These are phyloP conservation scores for Xylaria nigripes DNA, from an alignment of 495 filamentous ascomycete genomes.

Conservation along the genomic window DNA sequence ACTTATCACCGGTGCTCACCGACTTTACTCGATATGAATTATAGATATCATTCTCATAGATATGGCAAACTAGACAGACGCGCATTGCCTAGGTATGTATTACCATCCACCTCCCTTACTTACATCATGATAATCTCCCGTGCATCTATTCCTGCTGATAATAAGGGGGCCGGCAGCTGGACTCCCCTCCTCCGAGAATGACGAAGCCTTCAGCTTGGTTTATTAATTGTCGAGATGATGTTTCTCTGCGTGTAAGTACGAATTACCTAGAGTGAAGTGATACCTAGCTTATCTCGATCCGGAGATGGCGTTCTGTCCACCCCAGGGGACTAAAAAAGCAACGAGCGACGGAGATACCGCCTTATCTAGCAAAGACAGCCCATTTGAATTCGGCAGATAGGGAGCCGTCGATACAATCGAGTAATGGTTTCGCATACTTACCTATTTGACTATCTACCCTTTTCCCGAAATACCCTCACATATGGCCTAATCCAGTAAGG, in stretches of 20 bases:
- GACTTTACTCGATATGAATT: too few relatives aligned
- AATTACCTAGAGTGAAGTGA: too few relatives aligned
- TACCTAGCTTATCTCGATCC: not conserved
- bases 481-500: constrained; percentile 7
- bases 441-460: too few relatives aligned
- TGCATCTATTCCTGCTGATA: too few relatives aligned
- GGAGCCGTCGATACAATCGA: constrained; percentile 9
- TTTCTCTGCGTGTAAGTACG: not conserved
- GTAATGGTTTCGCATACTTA: constrained; percentile 2
- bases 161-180: too few relatives aligned
- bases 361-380: not conserved
- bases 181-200: too few relatives aligned
- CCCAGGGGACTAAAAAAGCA: not conserved
- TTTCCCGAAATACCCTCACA: constrained; percentile 7
- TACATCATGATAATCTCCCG: too few relatives aligned
- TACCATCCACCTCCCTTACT: not conserved
- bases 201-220: not conserved
- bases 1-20: constrained; percentile 1
- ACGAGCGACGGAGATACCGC: not conserved
- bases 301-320: not conserved
- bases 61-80: too few relatives aligned
- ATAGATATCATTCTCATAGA: too few relatives aligned
- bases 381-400: too few relatives aligned
- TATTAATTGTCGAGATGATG: not conserved
- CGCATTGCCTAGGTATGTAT: too few relatives aligned